Percentiles rank a stretch among this genome's conserved stretches.
These are phyloP conservation scores for Pythium guiyangense DNA, from an alignment of 352 stramenopile genomes.

Conservation along the genomic window DNA sequence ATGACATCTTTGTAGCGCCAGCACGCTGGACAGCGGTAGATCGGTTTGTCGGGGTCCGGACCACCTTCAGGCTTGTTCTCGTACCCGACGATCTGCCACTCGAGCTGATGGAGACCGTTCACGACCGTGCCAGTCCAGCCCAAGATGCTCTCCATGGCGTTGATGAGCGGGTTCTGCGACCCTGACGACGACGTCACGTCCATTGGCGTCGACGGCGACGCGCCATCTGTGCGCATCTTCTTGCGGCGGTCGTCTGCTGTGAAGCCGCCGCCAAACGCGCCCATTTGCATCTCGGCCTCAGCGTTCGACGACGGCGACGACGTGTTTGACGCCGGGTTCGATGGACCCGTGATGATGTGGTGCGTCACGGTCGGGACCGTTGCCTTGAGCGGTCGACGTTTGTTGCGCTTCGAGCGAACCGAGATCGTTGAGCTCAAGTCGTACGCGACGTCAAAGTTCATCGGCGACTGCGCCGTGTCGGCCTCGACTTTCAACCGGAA, in stretches of 20 bases:
- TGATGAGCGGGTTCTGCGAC: constrained; percentile 37
- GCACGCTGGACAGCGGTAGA: constrained; percentile 79
- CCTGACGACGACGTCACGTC: constrained; percentile 19
- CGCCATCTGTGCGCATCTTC: constrained; percentile 41
- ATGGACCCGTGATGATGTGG: constrained; percentile 66
- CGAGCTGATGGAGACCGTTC: constrained; percentile 68
- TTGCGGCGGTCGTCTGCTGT: constrained; percentile 65
- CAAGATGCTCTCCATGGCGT: constrained; percentile 71
- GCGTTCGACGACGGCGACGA: constrained; percentile 68
- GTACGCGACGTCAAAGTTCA: constrained; percentile 88
- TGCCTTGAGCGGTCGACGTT: constrained; percentile 66
- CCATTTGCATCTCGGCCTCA: constrained; percentile 53
- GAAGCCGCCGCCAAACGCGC: constrained; percentile 41
- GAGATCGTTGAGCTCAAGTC: constrained; percentile 90
- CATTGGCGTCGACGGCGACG: constrained; percentile 14
- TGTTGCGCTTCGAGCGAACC: constrained; percentile 94
- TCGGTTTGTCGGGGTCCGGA: constrained; percentile 63
- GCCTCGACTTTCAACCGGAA: constrained; percentile 91
- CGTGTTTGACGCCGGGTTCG: constrained; percentile 58
- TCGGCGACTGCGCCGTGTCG: constrained; percentile 83
- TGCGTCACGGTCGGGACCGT: constrained; percentile 43
- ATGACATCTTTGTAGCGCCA: constrained; percentile 85
- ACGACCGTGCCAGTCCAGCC: constrained; percentile 71
- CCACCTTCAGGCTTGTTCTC: constrained; percentile 70
- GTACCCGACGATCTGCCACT: constrained; percentile 80